A percentile compares a stretch with the other conserved stretches of the same genome.
Evolutionary conservation across 129 eudicot genomes (phyloP).

Genomic region (Centella asiatica): DNA sequence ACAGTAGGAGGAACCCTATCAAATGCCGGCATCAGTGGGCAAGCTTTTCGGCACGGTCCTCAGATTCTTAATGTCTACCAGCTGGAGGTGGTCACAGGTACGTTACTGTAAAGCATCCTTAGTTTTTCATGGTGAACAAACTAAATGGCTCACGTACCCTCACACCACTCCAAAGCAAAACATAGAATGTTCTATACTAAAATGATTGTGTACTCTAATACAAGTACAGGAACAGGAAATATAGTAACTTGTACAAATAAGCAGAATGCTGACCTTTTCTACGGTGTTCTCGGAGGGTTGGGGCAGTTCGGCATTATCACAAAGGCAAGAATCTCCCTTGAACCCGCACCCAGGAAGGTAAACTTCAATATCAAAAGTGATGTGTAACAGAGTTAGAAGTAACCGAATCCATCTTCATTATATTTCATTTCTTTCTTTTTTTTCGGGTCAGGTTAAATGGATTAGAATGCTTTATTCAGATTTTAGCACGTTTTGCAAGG

Average conservation of each 20-base stretch:
- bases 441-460: slow-evolving; percentile 97
- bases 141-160: neutral
- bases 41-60: slow-evolving; percentile 42
- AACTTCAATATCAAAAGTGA: slow-evolving; percentile 1
- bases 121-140: neutral
- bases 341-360: slow-evolving; percentile 37
- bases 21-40: slow-evolving; percentile 58
- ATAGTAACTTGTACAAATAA: slow-evolving; percentile 26
- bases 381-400: slow-evolving; percentile 1
- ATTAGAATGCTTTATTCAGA: slow-evolving; percentile 82
- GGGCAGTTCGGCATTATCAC: slow-evolving; percentile 49
- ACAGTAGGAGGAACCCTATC: slow-evolving; percentile 56
- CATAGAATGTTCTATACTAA: too few relatives aligned
- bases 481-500: slow-evolving; percentile 50
- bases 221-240: slow-evolving; percentile 34
- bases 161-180: neutral
- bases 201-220: neutral
- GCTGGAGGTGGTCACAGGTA: slow-evolving; percentile 49
- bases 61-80: slow-evolving; percentile 45
- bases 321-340: slow-evolving; percentile 36
- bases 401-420: too few relatives aligned
- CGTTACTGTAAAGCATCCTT: slow-evolving; percentile 1
- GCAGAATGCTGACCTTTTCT: slow-evolving; percentile 29
- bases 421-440: slow-evolving; percentile 14
- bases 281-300: slow-evolving; percentile 47